Conservation (phyloP, 495 filamentous ascomycete genomes). For the Margaritispora aquatica region DNA sequence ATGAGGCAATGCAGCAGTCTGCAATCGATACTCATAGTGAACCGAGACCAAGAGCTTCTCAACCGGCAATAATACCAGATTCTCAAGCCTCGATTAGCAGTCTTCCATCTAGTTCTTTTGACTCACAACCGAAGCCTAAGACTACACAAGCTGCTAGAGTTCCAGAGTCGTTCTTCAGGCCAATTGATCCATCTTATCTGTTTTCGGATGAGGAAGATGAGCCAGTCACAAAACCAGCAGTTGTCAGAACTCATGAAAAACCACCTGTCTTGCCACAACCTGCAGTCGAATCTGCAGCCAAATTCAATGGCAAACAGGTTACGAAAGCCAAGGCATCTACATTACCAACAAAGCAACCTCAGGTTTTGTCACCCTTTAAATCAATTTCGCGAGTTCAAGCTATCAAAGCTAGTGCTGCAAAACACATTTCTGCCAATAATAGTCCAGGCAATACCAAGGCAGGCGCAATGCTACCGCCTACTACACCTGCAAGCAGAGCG, state of each 20-base stretch:
- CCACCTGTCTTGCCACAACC: neutral
- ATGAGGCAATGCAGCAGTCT: neutral
- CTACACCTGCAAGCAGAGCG: neutral
- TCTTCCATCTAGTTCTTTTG: neutral
- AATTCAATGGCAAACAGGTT: neutral
- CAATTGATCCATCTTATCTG: conserved; percentile 30
- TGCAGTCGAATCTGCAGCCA: neutral
- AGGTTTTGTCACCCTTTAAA: neutral
- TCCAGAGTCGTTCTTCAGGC: neutral
- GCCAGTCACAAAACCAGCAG: neutral
- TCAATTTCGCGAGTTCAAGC: neutral
- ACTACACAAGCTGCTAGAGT: neutral
- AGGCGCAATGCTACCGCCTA: neutral
- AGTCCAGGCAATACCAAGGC: neutral
- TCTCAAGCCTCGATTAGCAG: neutral
- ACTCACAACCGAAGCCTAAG: neutral
- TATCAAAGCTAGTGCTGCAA: neutral
- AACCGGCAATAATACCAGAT: neutral
- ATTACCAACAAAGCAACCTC: neutral
- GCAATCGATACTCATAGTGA: neutral
- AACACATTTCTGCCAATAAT: neutral
- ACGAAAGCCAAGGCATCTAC: neutral
- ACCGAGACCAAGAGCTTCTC: neutral
- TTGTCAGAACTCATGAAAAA: neutral
- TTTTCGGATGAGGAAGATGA: conserved; percentile 37